Conservation (phyloP, 2,329 filamentous ascomycete species). For the Basipetospora chlamydospora region DNA sequence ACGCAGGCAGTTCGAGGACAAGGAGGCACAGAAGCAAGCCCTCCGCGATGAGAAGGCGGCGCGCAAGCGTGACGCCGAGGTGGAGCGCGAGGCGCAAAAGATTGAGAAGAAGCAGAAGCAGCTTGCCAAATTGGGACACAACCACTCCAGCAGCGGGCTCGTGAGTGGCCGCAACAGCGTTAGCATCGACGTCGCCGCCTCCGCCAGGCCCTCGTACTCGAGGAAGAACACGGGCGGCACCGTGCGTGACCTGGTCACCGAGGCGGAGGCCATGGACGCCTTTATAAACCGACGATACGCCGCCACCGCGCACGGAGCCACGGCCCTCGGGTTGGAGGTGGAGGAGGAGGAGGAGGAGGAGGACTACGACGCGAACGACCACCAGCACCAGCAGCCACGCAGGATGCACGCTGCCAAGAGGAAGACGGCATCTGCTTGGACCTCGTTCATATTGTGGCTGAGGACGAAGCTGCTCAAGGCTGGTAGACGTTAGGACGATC, state of each 20-base stretch:
- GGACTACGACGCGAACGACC: conserved; percentile 24
- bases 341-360: conserved; percentile 24
- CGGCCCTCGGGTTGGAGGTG: conserved; percentile 9
- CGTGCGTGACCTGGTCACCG: conserved; percentile 9
- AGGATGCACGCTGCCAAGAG: conserved; percentile 37
- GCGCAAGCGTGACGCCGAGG: conserved; percentile 42
- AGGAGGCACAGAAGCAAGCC: conserved; percentile 40
- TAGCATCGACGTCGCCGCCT: conserved; percentile 13
- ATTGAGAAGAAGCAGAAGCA: conserved; percentile 31
- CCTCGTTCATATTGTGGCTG: conserved; percentile 48
- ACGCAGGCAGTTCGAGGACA: conserved; percentile 48
- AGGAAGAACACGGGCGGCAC: conserved; percentile 14
- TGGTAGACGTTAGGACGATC: conserved; percentile 21
- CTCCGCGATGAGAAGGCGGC: conserved; percentile 37
- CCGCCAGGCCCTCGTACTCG: conserved; percentile 15
- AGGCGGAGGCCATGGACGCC: conserved; percentile 28
- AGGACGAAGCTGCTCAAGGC: conserved; percentile 34
- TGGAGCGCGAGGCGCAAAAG: conserved; percentile 38
- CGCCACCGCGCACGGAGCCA: conserved; percentile 19
- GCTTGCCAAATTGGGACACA: conserved; percentile 27
- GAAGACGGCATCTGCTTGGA: conserved; percentile 48
- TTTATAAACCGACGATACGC: conserved; percentile 34
- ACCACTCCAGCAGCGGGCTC: conserved; percentile 15
- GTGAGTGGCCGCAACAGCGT: conserved; percentile 17
- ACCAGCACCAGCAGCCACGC: no score